Evolutionary conservation across 371 early-diverging fungal genomes (phyloP).

Genomic region (Rhizopus arrhizus): DNA sequence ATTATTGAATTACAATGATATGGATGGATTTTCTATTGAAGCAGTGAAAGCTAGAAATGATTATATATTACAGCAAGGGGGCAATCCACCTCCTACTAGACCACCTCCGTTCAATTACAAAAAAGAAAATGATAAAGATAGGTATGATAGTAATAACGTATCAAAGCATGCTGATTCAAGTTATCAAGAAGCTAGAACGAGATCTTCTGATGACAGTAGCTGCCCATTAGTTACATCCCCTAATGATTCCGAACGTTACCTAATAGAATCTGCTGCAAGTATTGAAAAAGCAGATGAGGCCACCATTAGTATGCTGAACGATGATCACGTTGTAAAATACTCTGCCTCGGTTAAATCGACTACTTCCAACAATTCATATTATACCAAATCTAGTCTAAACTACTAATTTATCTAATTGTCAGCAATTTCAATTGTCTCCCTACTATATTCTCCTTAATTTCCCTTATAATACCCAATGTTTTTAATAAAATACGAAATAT

Average conservation of each 20-base stretch:
- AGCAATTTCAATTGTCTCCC: too few relatives aligned
- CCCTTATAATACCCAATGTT: too few relatives aligned
- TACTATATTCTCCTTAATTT: too few relatives aligned
- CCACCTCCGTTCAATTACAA: slow-evolving; percentile 28
- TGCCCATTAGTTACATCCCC: slow-evolving; percentile 35
- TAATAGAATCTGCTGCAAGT: slow-evolving; percentile 35
- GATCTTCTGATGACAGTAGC: slow-evolving; percentile 36
- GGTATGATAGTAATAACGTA: slow-evolving; percentile 6
- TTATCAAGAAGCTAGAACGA: background rate
- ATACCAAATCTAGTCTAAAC: too few relatives aligned
- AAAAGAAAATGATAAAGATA: background rate
- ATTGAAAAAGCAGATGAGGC: too few relatives aligned
- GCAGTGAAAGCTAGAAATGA: slow-evolving; percentile 34
- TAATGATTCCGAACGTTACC: slow-evolving; percentile 36
- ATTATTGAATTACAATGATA: slow-evolving; percentile 24
- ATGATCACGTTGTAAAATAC: too few relatives aligned
- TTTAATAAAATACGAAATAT: too few relatives aligned
- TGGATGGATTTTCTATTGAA: slow-evolving; percentile 23
- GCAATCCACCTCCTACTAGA: slow-evolving; percentile 35
- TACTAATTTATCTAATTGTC: too few relatives aligned
- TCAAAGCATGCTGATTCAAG: slow-evolving; percentile 7
- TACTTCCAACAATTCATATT: too few relatives aligned
- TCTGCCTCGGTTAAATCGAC: too few relatives aligned
- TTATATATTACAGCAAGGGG: slow-evolving; percentile 37
- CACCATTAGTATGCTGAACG: too few relatives aligned